Percentiles rank a stretch among this genome's conserved stretches.
phyloP scores from a whole-genome alignment of 1,284 basidiomycete species.

The Pholiota adiposa region DNA sequence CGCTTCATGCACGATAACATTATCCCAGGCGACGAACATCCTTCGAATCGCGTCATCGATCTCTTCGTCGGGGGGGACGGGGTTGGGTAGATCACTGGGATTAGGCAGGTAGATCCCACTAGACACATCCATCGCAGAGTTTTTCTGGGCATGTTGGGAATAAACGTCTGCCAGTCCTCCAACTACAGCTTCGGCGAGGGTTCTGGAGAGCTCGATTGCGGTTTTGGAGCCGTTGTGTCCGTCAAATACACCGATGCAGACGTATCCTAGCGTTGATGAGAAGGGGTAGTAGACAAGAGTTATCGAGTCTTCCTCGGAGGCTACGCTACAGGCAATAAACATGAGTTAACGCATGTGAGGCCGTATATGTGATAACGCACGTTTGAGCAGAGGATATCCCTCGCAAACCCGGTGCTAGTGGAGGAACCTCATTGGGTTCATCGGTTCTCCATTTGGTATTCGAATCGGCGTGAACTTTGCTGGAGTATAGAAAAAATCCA shows the following conservation, averaged over 20 bases:
- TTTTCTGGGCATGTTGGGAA: neutral
- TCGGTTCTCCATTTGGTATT: neutral
- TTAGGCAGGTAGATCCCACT: neutral
- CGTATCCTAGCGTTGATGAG: neutral
- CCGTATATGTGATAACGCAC: neutral
- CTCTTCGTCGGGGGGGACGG: slow-evolving; percentile 24
- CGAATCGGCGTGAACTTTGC: neutral
- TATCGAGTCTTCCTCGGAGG: neutral
- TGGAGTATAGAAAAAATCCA: neutral
- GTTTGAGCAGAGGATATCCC: neutral
- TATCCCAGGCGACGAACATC: slow-evolving; percentile 31
- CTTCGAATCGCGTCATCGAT: slow-evolving; percentile 32
- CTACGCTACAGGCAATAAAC: neutral
- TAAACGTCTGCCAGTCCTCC: slow-evolving; percentile 8
- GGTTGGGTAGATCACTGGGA: slow-evolving; percentile 14
- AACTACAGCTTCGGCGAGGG: neutral
- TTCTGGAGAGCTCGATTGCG: neutral
- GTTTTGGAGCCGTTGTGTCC: slow-evolving; percentile 7
- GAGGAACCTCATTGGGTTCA: neutral
- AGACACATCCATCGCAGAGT: neutral
- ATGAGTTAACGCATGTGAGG: neutral
- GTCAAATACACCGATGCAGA: slow-evolving; percentile 3
- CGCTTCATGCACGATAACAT: slow-evolving; percentile 29
- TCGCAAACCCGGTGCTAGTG: neutral
- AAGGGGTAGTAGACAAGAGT: neutral